A percentile compares a stretch with the other conserved stretches of the same genome.
Evolutionary conservation across 352 stramenopile genomes (phyloP).

Genomic region (Phytophthora foliorum): DNA sequence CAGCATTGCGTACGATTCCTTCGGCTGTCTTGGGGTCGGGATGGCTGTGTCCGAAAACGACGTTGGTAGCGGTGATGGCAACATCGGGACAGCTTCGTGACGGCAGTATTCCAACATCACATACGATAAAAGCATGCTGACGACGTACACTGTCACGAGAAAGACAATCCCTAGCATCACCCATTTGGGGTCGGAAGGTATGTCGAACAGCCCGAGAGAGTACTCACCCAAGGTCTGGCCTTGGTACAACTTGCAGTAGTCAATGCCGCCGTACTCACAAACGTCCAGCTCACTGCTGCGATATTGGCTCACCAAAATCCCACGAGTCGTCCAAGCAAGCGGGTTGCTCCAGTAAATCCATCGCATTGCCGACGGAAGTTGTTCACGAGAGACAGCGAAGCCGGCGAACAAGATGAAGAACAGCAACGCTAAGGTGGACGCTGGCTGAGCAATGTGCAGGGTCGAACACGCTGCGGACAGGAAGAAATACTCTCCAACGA

Average conservation of each 20-base stretch:
- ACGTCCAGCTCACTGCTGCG: slow-evolving; percentile 39
- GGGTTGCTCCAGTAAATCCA: slow-evolving; percentile 79
- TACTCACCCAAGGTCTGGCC: slow-evolving; percentile 47
- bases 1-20: slow-evolving; percentile 52
- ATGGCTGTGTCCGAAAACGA: slow-evolving; percentile 18
- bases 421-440: slow-evolving; percentile 50
- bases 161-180: slow-evolving; percentile 44
- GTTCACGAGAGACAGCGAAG: slow-evolving; percentile 50
- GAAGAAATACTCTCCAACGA: slow-evolving; percentile 56
- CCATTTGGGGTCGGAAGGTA: slow-evolving; percentile 54
- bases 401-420: slow-evolving; percentile 61
- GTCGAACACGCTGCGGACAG: slow-evolving; percentile 42
- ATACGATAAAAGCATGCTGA: slow-evolving; percentile 45
- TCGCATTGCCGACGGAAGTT: slow-evolving; percentile 45
- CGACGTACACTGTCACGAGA: slow-evolving; percentile 36
- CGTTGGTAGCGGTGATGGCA: slow-evolving; percentile 15
- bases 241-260: slow-evolving; percentile 52
- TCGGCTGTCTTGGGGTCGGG: slow-evolving; percentile 24
- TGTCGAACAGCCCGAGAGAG: slow-evolving; percentile 46
- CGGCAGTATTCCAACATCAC: slow-evolving; percentile 49
- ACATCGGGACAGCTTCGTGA: slow-evolving; percentile 28
- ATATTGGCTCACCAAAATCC: slow-evolving; percentile 60
- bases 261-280: slow-evolving; percentile 47
- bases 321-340: slow-evolving; percentile 53
- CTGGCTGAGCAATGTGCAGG: slow-evolving; percentile 53